Base-by-base conservation (phyloP, 345 rosid genomes). In the Pugionium cornutum region DNA sequence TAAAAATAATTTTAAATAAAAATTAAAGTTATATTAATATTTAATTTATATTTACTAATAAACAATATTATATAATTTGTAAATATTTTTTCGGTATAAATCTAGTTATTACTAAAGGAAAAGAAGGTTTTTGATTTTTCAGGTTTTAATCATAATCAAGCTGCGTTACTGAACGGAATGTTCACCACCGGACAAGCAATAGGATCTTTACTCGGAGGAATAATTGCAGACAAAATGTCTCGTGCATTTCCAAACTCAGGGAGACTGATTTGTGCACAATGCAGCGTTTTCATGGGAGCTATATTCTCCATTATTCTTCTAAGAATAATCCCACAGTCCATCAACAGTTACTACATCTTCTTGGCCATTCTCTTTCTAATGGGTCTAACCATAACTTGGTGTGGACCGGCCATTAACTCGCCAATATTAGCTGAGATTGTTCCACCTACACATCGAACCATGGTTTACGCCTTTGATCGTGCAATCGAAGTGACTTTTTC, bases 341-440 rank as follows among this genome's bases (percentile, higher is more conserved):
- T 75, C 0, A 44, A 62, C 66, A 87, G 89, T 79, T 92, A 85
- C 72, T 79, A 54, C 75, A 77, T 79, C 26, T 92, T 64, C 11
- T 80, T 84, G n/a, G 61, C 73, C 68, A 89, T 95, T 35, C 80
- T 92, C 5, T 61, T 87, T 46, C 39, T 82, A 36, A 92, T 87
- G 96, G 92, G 96, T 36, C 67, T 87, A 40, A 87, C 83, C 64
- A 86, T 89, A 66, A 87, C 88, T 79, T 92, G 96, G 98, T 80
- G 83, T 61, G 96, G 64, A 28, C 75, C 88, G 26, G 98, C 98
- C 1, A 86, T 78, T 5, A 91, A 91, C 71, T 94, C 77, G 4
- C 98, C 97, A 7, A 87, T 89, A 59, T 82, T 92, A 36, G 96
- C 98, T 4, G 97, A 87, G 73, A 91, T 89, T 9, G 96, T 89